Evolutionary conservation across 2,329 filamentous ascomycete species (phyloP), one percentile per base, ranked within the genome.

Genomic region (Colletotrichum musae): DNA sequence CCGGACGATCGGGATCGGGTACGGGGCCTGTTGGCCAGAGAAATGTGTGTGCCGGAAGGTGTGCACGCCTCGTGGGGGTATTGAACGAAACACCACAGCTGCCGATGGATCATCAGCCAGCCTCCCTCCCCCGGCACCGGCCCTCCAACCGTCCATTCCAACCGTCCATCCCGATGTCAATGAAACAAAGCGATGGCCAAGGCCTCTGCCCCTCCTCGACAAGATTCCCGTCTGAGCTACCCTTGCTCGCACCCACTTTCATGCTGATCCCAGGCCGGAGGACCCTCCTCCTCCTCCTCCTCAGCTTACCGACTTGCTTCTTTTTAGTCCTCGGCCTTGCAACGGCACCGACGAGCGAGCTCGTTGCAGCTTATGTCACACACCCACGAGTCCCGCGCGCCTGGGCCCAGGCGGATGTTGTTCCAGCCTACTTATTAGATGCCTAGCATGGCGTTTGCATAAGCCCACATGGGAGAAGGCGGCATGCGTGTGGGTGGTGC

Each of bases 151-250:
- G 32, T 36, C 1, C 32, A 7, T 36, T 6, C 32, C 50, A 18
- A 18, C 18, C 32, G 32, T 36, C 1, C 32, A 7, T 36, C 32
- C 32, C 50, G 57, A 61, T 56, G 64, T 36, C 51, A 56, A 56
- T 67, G 67, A 70, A 70, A 70, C 56, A 67, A 36, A 70, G 63
- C 62, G 26, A 67, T 67, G 56, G 45, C 45, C 56, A 58, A 70
- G 62, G 45, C 63, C 57, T 61, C 62, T 47, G 50, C 57, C 67
- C 57, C 54, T 66, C 67, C 62, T 50, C 32, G 32, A 36, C 36
- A 16, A 56, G 57, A 67, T 57, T 61, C 67, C 63, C 67, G 67
- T 66, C 43, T 66, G 63, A 70, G 57, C 67, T 67, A 70, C 62
- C 67, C 67, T 48, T 67, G 67, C 63, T 36, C n/a, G 32, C 57